phyloP scores from a whole-genome alignment of 768 basidiomycete genomes.

The Lentinula sp. region DNA sequence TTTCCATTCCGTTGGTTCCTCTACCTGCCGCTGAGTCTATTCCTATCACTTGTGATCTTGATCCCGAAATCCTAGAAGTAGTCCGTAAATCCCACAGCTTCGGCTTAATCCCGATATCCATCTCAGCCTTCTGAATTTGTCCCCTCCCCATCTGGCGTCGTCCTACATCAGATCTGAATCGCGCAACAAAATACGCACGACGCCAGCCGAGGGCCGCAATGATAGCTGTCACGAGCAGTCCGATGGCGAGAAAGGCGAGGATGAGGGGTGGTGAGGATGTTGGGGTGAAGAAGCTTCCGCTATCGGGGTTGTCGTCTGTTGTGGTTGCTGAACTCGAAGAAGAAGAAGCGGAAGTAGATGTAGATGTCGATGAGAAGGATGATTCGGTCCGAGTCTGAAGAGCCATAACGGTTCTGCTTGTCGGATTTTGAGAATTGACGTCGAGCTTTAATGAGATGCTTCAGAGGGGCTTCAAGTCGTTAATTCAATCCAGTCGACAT shows the following conservation, averaged over 20 bases:
- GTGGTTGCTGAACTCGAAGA: neutral
- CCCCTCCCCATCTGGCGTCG: neutral
- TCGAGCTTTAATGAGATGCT: neutral
- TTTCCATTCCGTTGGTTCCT: no score
- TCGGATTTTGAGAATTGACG: neutral
- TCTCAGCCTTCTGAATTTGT: neutral
- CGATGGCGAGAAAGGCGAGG: conserved; percentile 4
- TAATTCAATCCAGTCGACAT: neutral
- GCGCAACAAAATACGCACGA: neutral
- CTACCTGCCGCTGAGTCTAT: no score
- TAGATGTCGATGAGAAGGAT: neutral
- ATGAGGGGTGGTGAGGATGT: neutral
- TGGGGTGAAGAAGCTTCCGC: neutral
- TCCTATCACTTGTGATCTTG: no score
- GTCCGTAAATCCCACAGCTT: conserved; percentile 3
- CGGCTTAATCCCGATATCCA: neutral
- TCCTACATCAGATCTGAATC: neutral
- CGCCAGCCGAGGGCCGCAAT: conserved; percentile 2
- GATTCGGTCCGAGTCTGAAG: neutral
- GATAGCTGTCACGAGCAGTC: neutral
- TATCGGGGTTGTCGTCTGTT: neutral
- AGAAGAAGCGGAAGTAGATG: neutral
- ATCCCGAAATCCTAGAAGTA: no score
- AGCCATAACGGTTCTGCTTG: neutral
- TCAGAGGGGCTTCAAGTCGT: neutral